Conservation (phyloP, 441 rosid species). For the Populus hybrid region DNA sequence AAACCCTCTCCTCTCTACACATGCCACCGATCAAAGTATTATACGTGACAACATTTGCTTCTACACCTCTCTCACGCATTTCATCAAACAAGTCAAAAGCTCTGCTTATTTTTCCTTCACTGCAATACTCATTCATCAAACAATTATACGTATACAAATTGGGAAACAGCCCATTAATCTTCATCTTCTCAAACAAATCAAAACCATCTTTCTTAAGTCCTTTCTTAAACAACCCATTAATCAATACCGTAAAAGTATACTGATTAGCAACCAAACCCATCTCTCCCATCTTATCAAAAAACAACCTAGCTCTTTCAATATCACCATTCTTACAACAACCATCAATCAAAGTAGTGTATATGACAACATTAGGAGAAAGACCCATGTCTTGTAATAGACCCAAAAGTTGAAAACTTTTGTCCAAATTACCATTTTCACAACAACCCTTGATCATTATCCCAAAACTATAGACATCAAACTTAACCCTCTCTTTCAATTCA, state of each 20-base stretch:
- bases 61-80: constrained; percentile 63
- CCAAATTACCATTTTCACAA: constrained; percentile 54
- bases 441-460: constrained; percentile 73
- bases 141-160: constrained; percentile 60
- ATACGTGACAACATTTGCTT: constrained; percentile 54
- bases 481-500: constrained; percentile 27
- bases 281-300: constrained; percentile 52
- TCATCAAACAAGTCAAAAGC: constrained; percentile 65
- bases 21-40: constrained; percentile 62
- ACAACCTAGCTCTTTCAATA: constrained; percentile 40
- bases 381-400: constrained; percentile 44
- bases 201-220: constrained; percentile 56
- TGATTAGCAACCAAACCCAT: constrained; percentile 65
- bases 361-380: constrained; percentile 52
- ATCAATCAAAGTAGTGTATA: constrained; percentile 73
- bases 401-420: constrained; percentile 45
- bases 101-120: constrained; percentile 32
- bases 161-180: constrained; percentile 50
- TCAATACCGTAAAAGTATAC: constrained; percentile 68
- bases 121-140: constrained; percentile 50
- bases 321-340: constrained; percentile 76
- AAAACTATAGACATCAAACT: constrained; percentile 58
- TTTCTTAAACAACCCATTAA: constrained; percentile 59
- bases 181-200: constrained; percentile 64
- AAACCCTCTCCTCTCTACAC: constrained; percentile 39